Base-by-base conservation (phyloP, 23 red algal genomes). In the Agarophyton chilense region DNA sequence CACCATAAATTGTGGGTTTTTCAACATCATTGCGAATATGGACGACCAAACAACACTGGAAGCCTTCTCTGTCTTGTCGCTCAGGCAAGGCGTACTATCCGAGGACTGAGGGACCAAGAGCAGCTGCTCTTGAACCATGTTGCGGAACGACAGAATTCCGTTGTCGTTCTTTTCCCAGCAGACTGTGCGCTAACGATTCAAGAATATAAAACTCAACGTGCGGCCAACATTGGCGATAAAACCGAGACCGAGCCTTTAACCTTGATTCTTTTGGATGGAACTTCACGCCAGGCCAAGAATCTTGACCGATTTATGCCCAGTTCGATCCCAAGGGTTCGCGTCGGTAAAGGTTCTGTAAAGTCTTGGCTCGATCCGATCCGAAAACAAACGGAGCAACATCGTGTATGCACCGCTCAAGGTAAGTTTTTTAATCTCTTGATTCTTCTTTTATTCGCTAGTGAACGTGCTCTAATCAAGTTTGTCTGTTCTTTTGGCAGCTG, bases 391-490 rank as follows among this genome's bases (percentile, higher is more conserved):
- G 72, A 89, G 54, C 14, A 62, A 35, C 84, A 77, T 79, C 84
- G 84, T 36, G 84, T 89, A 21, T 89, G 84, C 36, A 89, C 84
- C 10, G 84, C 84, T 25, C 84, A 89, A 79, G 84, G 82, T 86
- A 72, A 33, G 82, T 68, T 71, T 26, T 44, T n/a, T 16, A 35
- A 22, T 14, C 45, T 68, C 38, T 80, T 41, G 51, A 57, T 10
- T 80, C 29, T 43, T 2, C 2, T 26, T 4, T 28, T 8, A 56
- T 7, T 50, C 21, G 18, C 29, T 26, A 2, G n/a, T 26, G 35
- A 54, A 36, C 60, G 67, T 6, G 46, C 19, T 52, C 31, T 80
- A 33, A 71, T 19, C 21, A 53, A 11, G 18, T 24, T 70, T 6
- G 21, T 2, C 28, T 52, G 25, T 83, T 52, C 10, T 44, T 10